Conservation (phyloP, 805 yeast genomes). For the Komagataella mondaviorum region DNA sequence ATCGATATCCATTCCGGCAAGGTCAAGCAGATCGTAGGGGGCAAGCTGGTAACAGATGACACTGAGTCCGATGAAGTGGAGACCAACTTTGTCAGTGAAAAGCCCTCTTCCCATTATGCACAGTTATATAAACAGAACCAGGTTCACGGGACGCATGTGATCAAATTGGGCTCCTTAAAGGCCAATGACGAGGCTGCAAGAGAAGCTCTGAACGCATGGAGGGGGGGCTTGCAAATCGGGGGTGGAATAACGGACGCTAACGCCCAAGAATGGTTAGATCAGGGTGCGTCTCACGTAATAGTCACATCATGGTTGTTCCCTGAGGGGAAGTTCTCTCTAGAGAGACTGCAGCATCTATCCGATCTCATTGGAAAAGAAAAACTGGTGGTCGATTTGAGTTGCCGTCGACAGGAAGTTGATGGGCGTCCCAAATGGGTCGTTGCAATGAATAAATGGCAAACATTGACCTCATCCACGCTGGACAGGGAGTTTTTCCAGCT, state of each 20-base stretch:
- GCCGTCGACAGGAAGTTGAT: slow-evolving; percentile 33
- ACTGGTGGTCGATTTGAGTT: slow-evolving; percentile 84
- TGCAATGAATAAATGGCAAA: slow-evolving; percentile 98
- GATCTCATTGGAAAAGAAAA: slow-evolving; percentile 45
- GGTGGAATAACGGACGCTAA: slow-evolving; percentile 79
- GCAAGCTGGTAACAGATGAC: slow-evolving; percentile 56
- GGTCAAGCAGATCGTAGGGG: slow-evolving; percentile 96
- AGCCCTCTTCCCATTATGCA: slow-evolving; percentile 69
- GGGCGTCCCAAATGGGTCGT: slow-evolving; percentile 58
- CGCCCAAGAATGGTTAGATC: slow-evolving; percentile 65
- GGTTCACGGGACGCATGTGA: slow-evolving; percentile 79
- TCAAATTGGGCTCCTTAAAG: slow-evolving; percentile 69
- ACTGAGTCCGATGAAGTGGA: slow-evolving; percentile 20
- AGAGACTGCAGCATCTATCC: slow-evolving; percentile 37
- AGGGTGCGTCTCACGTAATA: slow-evolving; percentile 77
- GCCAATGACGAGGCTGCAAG: slow-evolving; percentile 75
- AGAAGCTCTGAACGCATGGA: slow-evolving; percentile 68
- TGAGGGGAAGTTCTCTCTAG: slow-evolving; percentile 34
- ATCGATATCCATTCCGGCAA: slow-evolving; percentile 91
- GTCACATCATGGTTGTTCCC: slow-evolving; percentile 89
- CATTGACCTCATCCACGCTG: slow-evolving; percentile 56
- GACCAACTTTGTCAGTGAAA: slow-evolving; percentile 69
- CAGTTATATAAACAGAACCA: slow-evolving; percentile 43
- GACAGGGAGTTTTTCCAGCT: slow-evolving; percentile 34
- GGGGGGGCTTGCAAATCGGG: slow-evolving; percentile 66